phyloP scores from a whole-genome alignment of 305 asterid species.

The Fraxinus angustifolia region DNA sequence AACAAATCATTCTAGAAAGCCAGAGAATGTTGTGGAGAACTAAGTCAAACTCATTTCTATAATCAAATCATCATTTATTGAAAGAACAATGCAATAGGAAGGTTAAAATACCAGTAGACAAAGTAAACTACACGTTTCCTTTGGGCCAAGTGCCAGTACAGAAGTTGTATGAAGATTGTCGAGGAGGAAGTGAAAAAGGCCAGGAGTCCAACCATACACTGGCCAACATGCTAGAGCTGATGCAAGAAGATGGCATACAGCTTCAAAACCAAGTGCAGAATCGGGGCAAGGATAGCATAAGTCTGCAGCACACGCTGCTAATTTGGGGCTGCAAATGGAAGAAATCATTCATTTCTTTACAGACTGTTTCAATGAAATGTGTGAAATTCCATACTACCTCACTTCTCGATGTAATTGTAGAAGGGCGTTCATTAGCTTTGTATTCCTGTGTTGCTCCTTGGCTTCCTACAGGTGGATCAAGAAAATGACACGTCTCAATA shows the following conservation, averaged over 20 bases:
- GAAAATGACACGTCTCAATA: conserved; percentile 17
- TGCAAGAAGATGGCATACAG: conserved; percentile 89
- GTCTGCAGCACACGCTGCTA: conserved; percentile 78
- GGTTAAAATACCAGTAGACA: conserved; percentile 66
- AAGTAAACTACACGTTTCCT: conserved; percentile 86
- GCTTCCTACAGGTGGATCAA: conserved; percentile 51
- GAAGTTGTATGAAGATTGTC: conserved; percentile 76
- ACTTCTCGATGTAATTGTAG: conserved; percentile 80
- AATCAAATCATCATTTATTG: conserved; percentile 12
- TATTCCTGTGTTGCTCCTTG: conserved; percentile 91
- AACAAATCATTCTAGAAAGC: conserved; percentile 75
- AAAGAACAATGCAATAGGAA: conserved; percentile 23
- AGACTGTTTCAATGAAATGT: conserved; percentile 15
- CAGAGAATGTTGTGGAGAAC: conserved; percentile 26
- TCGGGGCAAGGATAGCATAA: conserved; percentile 65
- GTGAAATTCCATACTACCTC: conserved; percentile 49
- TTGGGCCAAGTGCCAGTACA: conserved; percentile 79
- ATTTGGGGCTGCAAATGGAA: conserved; percentile 74
- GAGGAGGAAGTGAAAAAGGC: conserved; percentile 66
- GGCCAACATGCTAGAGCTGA: conserved; percentile 98
- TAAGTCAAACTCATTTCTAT: conserved; percentile 24
- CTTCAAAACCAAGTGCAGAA: conserved; percentile 70
- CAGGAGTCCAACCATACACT: conserved; percentile 90
- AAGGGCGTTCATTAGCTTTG: conserved; percentile 77
- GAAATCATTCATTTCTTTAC: conserved; percentile 18